Evolutionary conservation across 331 rosid genomes (phyloP).

Genomic region (Quercus tomentella): DNA sequence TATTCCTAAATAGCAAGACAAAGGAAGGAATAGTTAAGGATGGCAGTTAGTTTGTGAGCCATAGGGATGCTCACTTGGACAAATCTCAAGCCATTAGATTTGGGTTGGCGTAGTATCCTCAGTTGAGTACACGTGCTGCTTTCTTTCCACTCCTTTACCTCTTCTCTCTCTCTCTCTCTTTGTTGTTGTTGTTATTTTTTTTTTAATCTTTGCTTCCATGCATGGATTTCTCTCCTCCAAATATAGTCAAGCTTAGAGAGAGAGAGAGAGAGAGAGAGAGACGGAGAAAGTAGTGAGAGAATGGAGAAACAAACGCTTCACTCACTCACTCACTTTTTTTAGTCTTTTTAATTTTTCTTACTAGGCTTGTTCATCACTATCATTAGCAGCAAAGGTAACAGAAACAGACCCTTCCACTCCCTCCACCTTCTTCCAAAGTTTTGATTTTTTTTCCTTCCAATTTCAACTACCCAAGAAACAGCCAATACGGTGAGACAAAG

Average conservation of each 20-base stretch:
- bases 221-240: slow-evolving; percentile 98
- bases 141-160: slow-evolving; percentile 28
- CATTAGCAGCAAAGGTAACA: slow-evolving; percentile 42
- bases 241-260: slow-evolving; percentile 45
- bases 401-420: not conserved
- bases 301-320: slow-evolving; percentile 48
- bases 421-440: slow-evolving; percentile 21
- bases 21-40: slow-evolving; percentile 71
- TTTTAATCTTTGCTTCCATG: slow-evolving; percentile 70
- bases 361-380: slow-evolving; percentile 40
- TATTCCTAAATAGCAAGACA: slow-evolving; percentile 49
- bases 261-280: slow-evolving; percentile 20
- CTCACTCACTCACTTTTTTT: slow-evolving; percentile 31
- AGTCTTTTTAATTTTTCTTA: slow-evolving; percentile 12
- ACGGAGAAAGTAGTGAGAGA: slow-evolving; percentile 23
- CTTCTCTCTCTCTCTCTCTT: slow-evolving; percentile 2
- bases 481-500: slow-evolving; percentile 16
- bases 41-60: slow-evolving; percentile 44
- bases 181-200: not conserved
- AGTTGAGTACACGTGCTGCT: slow-evolving; percentile 78
- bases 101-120: slow-evolving; percentile 50
- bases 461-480: slow-evolving; percentile 34
- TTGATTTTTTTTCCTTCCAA: slow-evolving; percentile 23
- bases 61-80: slow-evolving; percentile 41
- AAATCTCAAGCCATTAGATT: slow-evolving; percentile 44